Evolutionary conservation across 768 basidiomycete species (phyloP), one percentile per base, ranked within the genome.

Genomic region (Tricholoma matsutake): DNA sequence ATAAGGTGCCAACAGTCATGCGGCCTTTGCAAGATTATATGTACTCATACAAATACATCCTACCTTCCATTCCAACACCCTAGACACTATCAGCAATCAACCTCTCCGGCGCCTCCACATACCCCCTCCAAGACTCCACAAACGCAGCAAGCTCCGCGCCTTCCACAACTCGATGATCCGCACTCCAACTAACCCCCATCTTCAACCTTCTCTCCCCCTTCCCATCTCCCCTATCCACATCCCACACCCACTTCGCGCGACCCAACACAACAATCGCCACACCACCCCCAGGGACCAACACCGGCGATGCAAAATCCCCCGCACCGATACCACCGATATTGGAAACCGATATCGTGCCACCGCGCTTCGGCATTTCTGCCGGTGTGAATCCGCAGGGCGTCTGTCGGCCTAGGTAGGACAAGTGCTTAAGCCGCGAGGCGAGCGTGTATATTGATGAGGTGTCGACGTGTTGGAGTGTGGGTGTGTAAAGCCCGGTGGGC

Each of bases 71-170:
- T 43, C 10, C 22, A 32, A 3, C 53, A 9, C 22, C 13, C 53
- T 63, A 82, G n/a, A 81, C 69, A 11, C 78, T 75, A 51, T 80
- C 81, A 16, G 72, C 91, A 65, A 92, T 81, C 61, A 93, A 68
- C 70, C 88, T 78, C 70, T 81, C 83, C 2, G 94, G 94, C 1
- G 75, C 70, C 75, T 94, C 92, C 14, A 94, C 89, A 79, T 86
- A 92, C 14, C 74, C 77, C 62, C 92, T 83, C 93, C 93, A 96
- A 45, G 80, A 78, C 76, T 94, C 92, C 62, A 93, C 89, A 71
- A 96, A 93, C 64, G 90, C 92, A 57, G 90, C 92, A 63, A 96
- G 70, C 75, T 96, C 93, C 1, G 92, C 93, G 4, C 93, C 93
- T 70, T 96, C 93, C 9, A 94, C 86, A 6, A 96, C 86, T 14